Evolutionary conservation across 352 stramenopile genomes (phyloP).

Genomic region (Thraustochytrium sp.): DNA sequence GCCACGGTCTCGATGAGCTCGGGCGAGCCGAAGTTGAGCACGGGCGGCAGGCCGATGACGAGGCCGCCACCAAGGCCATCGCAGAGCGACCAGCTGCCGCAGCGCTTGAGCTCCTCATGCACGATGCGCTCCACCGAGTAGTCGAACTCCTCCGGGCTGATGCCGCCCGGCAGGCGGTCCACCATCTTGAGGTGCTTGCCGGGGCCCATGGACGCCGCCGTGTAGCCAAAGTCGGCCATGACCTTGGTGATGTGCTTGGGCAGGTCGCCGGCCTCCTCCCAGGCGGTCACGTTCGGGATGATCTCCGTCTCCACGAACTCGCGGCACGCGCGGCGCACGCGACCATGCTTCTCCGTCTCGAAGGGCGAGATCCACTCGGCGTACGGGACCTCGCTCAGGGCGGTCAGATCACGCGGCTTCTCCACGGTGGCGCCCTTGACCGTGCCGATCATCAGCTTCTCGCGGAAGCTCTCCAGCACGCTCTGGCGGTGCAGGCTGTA

Average conservation of each 20-base stretch:
- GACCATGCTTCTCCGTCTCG: constrained; percentile 17
- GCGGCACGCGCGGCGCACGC: background rate
- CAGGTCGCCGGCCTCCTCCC: background rate
- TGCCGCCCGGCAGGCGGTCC: background rate
- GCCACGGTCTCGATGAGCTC: constrained; percentile 15
- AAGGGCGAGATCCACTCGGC: constrained; percentile 40
- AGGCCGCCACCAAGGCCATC: constrained; percentile 18
- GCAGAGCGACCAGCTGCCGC: background rate
- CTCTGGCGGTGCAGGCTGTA: constrained; percentile 26
- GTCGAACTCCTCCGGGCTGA: constrained; percentile 19
- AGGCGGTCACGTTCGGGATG: background rate
- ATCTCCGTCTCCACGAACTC: constrained; percentile 40
- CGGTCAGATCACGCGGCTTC: background rate
- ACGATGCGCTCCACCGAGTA: constrained; percentile 22
- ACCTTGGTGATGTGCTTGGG: background rate
- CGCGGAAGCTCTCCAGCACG: constrained; percentile 38
- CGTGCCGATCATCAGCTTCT: constrained; percentile 38
- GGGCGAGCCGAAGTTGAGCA: constrained; percentile 42
- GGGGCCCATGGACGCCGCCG: constrained; percentile 12
- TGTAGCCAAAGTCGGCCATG: constrained; percentile 33
- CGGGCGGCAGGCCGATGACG: constrained; percentile 24
- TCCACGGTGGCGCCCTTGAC: constrained; percentile 11
- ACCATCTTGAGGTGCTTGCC: constrained; percentile 45
- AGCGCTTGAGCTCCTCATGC: constrained; percentile 24
- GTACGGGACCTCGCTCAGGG: constrained; percentile 25